Evolutionary conservation across 1,284 basidiomycete species (phyloP), one percentile per base, ranked within the genome.

Genomic region (Dichomitus squalens): DNA sequence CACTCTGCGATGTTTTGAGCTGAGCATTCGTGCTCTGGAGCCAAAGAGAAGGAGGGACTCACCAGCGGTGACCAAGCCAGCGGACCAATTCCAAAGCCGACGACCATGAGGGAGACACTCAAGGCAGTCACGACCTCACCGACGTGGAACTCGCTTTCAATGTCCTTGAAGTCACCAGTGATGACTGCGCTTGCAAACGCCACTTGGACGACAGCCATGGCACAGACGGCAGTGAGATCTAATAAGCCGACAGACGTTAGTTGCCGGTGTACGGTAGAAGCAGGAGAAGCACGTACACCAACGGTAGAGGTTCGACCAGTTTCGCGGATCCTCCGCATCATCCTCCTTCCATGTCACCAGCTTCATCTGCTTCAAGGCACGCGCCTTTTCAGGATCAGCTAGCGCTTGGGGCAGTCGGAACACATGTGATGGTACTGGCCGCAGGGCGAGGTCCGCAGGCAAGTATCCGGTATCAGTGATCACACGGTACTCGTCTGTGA

Each of bases 261-360:
- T n/a, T n/a, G n/a, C n/a, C n/a, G n/a, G n/a, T n/a, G n/a, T n/a
- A n/a, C n/a, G n/a, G n/a, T n/a, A n/a, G n/a, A 7, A 81, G 63
- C 1, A 69, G 21, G 7, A 23, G 16, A 14, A 41, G 4, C 14
- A 69, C 70, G 59, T 65, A 72, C 70, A 72, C 84, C 85, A 86
- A 64, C 82, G 84, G 59, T 79, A 76, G 23, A 56, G 39, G 2
- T 57, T 63, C 1, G 76, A 74, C 80, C 83, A 86, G 61, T 85
- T 87, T 58, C 86, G 83, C 7, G 87, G 87, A 66, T 90, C 87
- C 34, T 71, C 70, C 4, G 79, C 83, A 70, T 90, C 87, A 61
- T 83, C 64, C 23, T 67, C 64, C 57, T 68, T 63, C 64, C 66
- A 72, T 52, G 70, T 72, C 38, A 72, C 70, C 54, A 72, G 55